Evolutionary conservation across 2,329 filamentous ascomycete species (phyloP).

Genomic region (Penicillium capsulatum): DNA sequence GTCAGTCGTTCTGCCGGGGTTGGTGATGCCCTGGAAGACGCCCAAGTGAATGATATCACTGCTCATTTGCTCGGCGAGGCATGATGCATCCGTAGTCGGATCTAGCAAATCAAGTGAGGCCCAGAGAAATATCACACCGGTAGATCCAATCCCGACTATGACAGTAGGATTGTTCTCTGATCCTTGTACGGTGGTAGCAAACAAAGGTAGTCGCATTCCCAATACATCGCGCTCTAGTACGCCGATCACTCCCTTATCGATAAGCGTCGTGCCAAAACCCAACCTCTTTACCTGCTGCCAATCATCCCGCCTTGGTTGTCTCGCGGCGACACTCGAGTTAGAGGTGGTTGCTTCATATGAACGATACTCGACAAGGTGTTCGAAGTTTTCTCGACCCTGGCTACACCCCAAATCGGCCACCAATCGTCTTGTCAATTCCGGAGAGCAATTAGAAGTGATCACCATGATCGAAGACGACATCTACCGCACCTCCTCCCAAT

Average conservation of each 20-base stretch:
- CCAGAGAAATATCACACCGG: no score
- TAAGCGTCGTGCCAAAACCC: slow-evolving; percentile 16
- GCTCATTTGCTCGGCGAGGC: slow-evolving; percentile 74
- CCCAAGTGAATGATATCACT: slow-evolving; percentile 85
- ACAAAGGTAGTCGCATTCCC: no score
- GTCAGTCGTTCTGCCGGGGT: slow-evolving; percentile 73
- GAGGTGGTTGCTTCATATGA: no score
- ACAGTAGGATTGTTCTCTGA: no score
- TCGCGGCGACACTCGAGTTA: no score
- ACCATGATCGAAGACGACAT: slow-evolving; percentile 82
- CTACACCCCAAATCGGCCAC: no score
- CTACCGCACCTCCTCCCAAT: slow-evolving; percentile 88
- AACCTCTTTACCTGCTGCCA: not conserved
- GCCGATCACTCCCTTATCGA: slow-evolving; percentile 13
- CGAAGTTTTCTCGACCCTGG: no score
- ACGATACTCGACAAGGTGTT: no score
- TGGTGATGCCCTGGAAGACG: slow-evolving; percentile 84
- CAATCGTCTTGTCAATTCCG: not conserved
- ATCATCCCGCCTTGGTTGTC: no score
- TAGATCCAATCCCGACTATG: no score
- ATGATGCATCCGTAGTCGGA: not conserved
- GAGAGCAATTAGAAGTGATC: not conserved
- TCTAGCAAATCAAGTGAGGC: not conserved
- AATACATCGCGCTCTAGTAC: not conserved
- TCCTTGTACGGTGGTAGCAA: no score